These are phyloP conservation scores for Linaria vulgaris DNA, from an alignment of 257 asterid species.

Conservation along the genomic window DNA sequence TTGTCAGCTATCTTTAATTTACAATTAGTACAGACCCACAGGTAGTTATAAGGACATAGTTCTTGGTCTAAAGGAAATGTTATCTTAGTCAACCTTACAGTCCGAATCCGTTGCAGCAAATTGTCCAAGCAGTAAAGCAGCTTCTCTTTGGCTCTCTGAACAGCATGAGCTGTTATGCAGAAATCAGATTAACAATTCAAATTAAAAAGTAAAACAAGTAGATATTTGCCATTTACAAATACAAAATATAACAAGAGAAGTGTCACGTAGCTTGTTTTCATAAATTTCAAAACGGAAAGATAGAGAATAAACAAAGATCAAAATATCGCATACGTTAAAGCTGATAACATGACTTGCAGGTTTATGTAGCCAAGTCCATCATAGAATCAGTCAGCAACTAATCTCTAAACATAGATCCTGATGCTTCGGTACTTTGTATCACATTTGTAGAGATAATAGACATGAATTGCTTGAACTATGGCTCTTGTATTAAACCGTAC, in stretches of 20 bases:
- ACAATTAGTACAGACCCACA: background rate
- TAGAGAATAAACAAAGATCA: background rate
- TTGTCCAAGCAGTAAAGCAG: slow-evolving; percentile 98
- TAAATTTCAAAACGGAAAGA: background rate
- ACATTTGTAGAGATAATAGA: too few relatives aligned
- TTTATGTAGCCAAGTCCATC: too few relatives aligned
- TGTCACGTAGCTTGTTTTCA: too few relatives aligned
- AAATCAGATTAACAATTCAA: slow-evolving; percentile 20
- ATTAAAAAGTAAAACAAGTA: slow-evolving; percentile 19
- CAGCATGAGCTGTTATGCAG: slow-evolving; percentile 74
- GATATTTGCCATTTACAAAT: background rate
- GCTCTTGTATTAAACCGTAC: too few relatives aligned
- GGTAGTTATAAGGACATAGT: background rate
- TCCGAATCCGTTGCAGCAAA: slow-evolving; percentile 99
- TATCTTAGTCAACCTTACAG: slow-evolving; percentile 79
- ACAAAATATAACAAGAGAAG: slow-evolving; percentile 1
- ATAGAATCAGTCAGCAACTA: too few relatives aligned
- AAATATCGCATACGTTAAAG: too few relatives aligned
- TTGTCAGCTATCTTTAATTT: background rate
- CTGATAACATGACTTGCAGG: too few relatives aligned
- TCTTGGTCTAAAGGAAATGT: slow-evolving; percentile 17
- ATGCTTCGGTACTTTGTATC: too few relatives aligned
- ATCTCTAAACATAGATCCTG: too few relatives aligned
- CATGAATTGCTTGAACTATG: too few relatives aligned
- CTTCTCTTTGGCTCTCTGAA: slow-evolving; percentile 99